phyloP scores from a whole-genome alignment of 1,284 basidiomycete species.

The Cutaneotrichosporon cavernicola region DNA sequence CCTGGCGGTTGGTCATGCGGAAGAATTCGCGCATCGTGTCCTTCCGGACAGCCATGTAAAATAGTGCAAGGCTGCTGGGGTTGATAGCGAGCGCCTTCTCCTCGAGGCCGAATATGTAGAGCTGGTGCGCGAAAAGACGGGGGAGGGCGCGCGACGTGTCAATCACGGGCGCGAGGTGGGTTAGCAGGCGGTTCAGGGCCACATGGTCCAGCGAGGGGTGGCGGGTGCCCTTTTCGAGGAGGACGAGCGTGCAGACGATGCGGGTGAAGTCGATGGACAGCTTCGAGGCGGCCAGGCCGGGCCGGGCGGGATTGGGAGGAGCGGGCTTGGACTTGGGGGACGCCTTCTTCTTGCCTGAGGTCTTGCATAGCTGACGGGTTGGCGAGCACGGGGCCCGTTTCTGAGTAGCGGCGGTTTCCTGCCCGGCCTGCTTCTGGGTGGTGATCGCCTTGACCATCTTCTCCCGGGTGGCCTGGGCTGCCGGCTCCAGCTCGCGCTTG shows the following conservation, averaged over 20 bases:
- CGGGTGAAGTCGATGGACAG: not conserved
- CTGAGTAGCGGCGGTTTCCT: too few relatives aligned
- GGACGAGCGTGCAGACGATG: not conserved
- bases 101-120: not conserved
- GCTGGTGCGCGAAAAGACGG: not conserved
- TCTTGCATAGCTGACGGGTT: too few relatives aligned
- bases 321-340: not conserved
- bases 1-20: too few relatives aligned
- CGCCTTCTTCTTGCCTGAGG: too few relatives aligned
- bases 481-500: too few relatives aligned
- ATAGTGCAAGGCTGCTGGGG: not conserved
- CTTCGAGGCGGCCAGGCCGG: not conserved
- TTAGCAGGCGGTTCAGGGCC: not conserved
- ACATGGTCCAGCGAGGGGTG: not conserved
- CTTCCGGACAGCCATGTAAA: not conserved
- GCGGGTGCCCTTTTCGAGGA: not conserved
- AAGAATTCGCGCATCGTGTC: not conserved
- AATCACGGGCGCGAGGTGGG: not conserved
- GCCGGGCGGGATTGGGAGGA: too few relatives aligned
- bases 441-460: too few relatives aligned
- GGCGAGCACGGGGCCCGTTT: too few relatives aligned
- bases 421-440: too few relatives aligned
- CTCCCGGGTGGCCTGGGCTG: too few relatives aligned
- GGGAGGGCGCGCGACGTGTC: not conserved
- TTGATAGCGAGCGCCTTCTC: not conserved